A percentile compares a stretch with the other conserved stretches of the same genome.
phyloP scores from a whole-genome alignment of 2,329 filamentous ascomycete genomes.

The Trichophyton equinum region DNA sequence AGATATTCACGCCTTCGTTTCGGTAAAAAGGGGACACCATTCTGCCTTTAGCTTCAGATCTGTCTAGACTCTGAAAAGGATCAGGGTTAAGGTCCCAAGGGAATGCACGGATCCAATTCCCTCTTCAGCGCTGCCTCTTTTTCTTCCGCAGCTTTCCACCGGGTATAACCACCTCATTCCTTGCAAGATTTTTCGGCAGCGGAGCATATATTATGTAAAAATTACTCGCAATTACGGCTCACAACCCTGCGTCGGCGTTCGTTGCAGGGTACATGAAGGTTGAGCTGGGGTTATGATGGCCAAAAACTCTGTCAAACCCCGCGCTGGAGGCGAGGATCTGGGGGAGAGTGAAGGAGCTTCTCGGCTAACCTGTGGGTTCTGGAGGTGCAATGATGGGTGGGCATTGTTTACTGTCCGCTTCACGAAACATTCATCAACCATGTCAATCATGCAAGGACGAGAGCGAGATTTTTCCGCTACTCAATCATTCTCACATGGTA shows the following conservation, averaged over 20 bases:
- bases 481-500: not conserved
- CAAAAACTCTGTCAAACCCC: not conserved
- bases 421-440: not conserved
- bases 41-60: not conserved
- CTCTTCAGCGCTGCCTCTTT: not conserved
- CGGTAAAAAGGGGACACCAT: not conserved
- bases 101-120: not conserved
- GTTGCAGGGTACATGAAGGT: not conserved
- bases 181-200: not conserved
- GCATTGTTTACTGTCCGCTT: not conserved
- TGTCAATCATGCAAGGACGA: not conserved
- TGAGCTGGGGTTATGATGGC: not conserved
- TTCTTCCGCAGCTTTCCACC: not conserved
- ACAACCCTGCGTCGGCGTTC: not conserved
- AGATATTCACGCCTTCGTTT: not conserved
- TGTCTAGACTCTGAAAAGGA: not conserved
- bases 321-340: not conserved
- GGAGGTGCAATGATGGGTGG: not conserved
- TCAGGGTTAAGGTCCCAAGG: not conserved
- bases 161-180: not conserved
- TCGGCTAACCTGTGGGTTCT: not conserved
- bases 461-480: not conserved
- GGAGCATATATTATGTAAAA: conserved; percentile 2
- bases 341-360: not conserved
- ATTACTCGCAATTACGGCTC: not conserved